Conservation (phyloP, 805 yeast genomes). For the Saccharomycopsis synnaedendra region DNA sequence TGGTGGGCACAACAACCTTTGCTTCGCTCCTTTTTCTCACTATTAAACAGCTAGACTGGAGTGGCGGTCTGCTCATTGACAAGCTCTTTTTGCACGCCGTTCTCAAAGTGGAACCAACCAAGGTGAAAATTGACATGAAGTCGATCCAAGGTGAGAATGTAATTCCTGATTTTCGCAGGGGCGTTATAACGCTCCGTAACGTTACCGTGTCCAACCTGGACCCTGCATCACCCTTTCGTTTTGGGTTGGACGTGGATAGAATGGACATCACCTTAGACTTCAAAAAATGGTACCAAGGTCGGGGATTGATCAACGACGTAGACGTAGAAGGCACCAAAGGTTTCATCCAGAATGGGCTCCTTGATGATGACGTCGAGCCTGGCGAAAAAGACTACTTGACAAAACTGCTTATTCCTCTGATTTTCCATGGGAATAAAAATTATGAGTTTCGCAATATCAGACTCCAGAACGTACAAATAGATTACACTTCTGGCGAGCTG, state of each 20-base stretch:
- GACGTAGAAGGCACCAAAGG: conserved; percentile 81
- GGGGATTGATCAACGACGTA: conserved; percentile 71
- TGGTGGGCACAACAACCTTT: conserved; percentile 88
- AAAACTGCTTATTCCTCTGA: background rate
- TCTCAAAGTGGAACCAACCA: conserved; percentile 10
- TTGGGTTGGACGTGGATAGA: conserved; percentile 71
- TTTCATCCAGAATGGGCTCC: conserved; percentile 21
- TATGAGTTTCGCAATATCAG: conserved; percentile 7
- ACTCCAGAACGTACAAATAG: conserved; percentile 7
- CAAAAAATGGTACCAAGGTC: conserved; percentile 76
- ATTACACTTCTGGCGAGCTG: conserved; percentile 3
- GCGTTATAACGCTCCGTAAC: conserved; percentile 12
- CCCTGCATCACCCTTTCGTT: conserved; percentile 26
- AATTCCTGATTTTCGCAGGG: conserved; percentile 12
- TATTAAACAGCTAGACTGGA: conserved; percentile 31
- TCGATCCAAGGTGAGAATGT: conserved; percentile 5
- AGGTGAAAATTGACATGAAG: conserved; percentile 5
- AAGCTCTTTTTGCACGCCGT: conserved; percentile 3
- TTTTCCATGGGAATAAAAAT: conserved; percentile 8
- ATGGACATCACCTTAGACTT: conserved; percentile 72
- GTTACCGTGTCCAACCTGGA: background rate
- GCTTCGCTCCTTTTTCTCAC: conserved; percentile 68
- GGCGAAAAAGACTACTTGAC: conserved; percentile 10
- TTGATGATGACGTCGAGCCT: conserved; percentile 3
- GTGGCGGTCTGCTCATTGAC: conserved; percentile 6